Evolutionary conservation across 2,329 filamentous ascomycete species (phyloP), one percentile per base, ranked within the genome.

Genomic region (Fusarium robinianum): DNA sequence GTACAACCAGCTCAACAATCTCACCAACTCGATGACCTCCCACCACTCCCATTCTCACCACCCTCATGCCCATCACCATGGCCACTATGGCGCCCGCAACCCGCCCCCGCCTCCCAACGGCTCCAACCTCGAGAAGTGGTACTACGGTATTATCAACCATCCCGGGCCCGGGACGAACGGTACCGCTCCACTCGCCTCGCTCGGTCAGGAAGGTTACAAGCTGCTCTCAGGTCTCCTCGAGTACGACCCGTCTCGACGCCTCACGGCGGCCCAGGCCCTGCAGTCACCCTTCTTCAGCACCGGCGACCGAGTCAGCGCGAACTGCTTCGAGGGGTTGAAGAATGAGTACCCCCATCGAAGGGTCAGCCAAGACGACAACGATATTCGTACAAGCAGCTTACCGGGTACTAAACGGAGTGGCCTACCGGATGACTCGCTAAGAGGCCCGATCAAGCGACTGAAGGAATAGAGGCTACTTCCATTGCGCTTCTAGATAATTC

Each of bases 331-430:
- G 62, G 90, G 91, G 0, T 78, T 90, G 38, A 89, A 90, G 68
- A 83, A 83, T 51, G 89, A 94, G 62, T 99, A 99, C 67, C 94
- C 94, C 0, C 84, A 90, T 62, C 80, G 94, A 6, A 81, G 92
- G 34, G 91, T 99, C 26, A 96, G 87, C 59, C 86, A 95, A 60
- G 94, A 99, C 62, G 90, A 96, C 65, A 95, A 96, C 60, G 94
- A 97, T 67, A 96, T 97, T 43, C 78, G 89, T n/a, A 91, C 88
- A 1, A 85, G 85, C 29, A 95, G 90, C 66, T 69, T 96, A 23
- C 90, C 92, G 1, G 94, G 92, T 0, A 96, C 91, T 0, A 97
- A 97, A 72, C 77, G 91, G 47, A 92, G 87, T 53, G 92, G 88
- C 0, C 64, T 96, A 26, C 87, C 87, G 0, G 92, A 97, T 62